A percentile compares a stretch with the other conserved stretches of the same genome.
Conservation (phyloP, 805 yeast species). For the Ogataea nitratoaversa region DNA sequence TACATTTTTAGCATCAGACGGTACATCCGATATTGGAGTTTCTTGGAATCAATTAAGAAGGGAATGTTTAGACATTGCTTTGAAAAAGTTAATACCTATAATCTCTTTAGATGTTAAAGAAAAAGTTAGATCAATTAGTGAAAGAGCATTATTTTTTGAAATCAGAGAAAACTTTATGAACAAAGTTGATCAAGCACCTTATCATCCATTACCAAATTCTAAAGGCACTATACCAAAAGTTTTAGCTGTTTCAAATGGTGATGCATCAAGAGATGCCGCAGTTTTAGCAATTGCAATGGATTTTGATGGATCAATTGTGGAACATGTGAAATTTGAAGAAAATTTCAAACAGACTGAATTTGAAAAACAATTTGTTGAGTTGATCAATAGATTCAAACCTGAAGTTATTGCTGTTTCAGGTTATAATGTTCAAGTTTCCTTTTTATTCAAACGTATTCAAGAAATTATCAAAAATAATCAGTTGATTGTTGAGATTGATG, state of each 20-base stretch:
- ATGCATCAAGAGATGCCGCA: constrained; percentile 82
- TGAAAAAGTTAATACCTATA: constrained; percentile 61
- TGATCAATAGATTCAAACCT: constrained; percentile 65
- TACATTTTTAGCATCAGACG: constrained; percentile 65
- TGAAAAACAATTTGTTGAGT: constrained; percentile 53
- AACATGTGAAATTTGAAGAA: constrained; percentile 72
- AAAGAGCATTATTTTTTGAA: constrained; percentile 60
- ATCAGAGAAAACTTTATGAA: constrained; percentile 66
- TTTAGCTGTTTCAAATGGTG: constrained; percentile 78
- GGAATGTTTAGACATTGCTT: constrained; percentile 59
- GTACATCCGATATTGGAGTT: constrained; percentile 67
- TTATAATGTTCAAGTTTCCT: constrained; percentile 67
- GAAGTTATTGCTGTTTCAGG: constrained; percentile 92
- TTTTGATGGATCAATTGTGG: constrained; percentile 75
- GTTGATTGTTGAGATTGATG: constrained; percentile 48
- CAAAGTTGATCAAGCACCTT: constrained; percentile 91
- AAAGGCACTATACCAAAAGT: constrained; percentile 84
- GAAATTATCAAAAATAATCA: constrained; percentile 55
- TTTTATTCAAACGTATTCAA: constrained; percentile 51
- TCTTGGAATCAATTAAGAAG: constrained; percentile 82
- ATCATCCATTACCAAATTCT: constrained; percentile 70
- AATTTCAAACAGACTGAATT: constrained; percentile 65
- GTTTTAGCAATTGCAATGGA: constrained; percentile 76
- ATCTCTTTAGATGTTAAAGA: constrained; percentile 78
- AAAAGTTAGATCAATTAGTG: constrained; percentile 71